Conservation (phyloP, 257 asterid genomes). For the Leptodermis oblonga region DNA sequence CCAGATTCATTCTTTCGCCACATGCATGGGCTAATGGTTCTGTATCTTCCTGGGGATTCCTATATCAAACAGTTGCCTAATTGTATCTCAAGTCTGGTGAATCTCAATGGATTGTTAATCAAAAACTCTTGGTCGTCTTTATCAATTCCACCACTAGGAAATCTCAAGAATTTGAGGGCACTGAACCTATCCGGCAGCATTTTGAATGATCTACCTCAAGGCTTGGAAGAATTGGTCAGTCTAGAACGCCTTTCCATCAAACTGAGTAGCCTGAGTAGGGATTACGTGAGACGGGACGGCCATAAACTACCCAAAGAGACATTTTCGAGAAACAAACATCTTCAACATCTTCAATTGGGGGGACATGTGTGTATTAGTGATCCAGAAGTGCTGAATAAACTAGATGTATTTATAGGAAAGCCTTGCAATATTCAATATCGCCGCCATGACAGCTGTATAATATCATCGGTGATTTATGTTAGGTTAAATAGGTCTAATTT, state of each 20-base stretch:
- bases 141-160: conserved; percentile 13
- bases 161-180: conserved; percentile 8
- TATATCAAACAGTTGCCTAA: background rate
- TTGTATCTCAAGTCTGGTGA: conserved; percentile 4
- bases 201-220: background rate
- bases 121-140: background rate
- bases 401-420: no score
- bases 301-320: background rate
- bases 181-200: background rate
- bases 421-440: no score
- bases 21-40: conserved; percentile 3
- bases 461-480: no score
- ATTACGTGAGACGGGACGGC: background rate
- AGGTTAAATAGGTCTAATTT: no score
- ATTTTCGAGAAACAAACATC: background rate
- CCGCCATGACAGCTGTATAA: no score
- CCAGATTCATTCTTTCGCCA: background rate
- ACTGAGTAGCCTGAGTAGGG: background rate
- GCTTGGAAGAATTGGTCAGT: background rate
- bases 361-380: background rate
- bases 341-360: background rate
- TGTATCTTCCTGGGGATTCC: background rate
- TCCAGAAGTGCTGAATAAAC: no score
- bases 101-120: conserved; percentile 12
- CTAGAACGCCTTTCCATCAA: conserved; percentile 6